Conservation (phyloP, 2,329 filamentous ascomycete genomes). For the Colletotrichum siamense region DNA sequence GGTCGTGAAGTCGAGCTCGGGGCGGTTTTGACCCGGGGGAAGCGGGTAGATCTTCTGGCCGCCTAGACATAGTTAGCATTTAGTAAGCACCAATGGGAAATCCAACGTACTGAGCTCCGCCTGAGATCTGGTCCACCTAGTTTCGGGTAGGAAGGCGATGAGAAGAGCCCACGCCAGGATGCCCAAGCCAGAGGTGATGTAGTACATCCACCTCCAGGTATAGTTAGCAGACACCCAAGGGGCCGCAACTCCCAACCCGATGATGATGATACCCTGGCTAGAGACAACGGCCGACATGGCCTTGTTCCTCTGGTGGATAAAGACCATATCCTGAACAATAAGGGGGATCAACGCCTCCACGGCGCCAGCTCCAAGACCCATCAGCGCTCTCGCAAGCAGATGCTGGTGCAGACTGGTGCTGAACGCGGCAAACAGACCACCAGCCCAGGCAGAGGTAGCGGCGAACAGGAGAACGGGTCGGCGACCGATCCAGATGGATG, state of each 20-base stretch:
- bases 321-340: slow-evolving; percentile 42
- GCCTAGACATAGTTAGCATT: background rate
- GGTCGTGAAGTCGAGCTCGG: slow-evolving; percentile 29
- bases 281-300: slow-evolving; percentile 35
- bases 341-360: slow-evolving; percentile 40
- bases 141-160: slow-evolving; percentile 38
- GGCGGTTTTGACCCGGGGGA: slow-evolving; percentile 28
- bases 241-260: slow-evolving; percentile 30
- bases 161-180: slow-evolving; percentile 36
- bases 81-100: accelerated
- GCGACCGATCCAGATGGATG: slow-evolving; percentile 40
- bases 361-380: slow-evolving; percentile 39
- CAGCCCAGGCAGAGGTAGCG: slow-evolving; percentile 34
- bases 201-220: slow-evolving; percentile 40
- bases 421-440: slow-evolving; percentile 38
- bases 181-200: slow-evolving; percentile 32
- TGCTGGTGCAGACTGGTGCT: slow-evolving; percentile 34
- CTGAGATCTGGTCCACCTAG: slow-evolving; percentile 33
- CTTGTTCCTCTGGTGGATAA: slow-evolving; percentile 40
- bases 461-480: slow-evolving; percentile 38
- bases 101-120: slow-evolving; percentile 30
- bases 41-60: slow-evolving; percentile 26
- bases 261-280: slow-evolving; percentile 33
- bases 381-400: slow-evolving; percentile 33
- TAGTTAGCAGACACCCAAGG: slow-evolving; percentile 34